Base-by-base conservation (phyloP, 306 rosid species). In the Luffa acutangula region DNA sequence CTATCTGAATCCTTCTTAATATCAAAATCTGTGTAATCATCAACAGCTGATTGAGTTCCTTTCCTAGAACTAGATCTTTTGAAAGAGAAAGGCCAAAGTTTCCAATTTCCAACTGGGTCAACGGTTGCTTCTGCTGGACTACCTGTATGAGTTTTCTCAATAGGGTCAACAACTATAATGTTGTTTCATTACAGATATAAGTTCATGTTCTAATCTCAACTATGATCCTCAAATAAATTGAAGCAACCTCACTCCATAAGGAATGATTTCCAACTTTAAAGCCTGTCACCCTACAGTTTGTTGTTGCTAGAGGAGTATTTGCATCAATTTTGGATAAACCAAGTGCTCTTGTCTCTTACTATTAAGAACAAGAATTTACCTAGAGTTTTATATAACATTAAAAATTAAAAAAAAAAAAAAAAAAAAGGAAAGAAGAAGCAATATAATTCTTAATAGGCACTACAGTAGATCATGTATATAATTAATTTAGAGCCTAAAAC, bases 81-180 rank as follows among this genome's bases (percentile, higher is more conserved):
- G 82, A 83, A 86, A 83, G 89, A 43, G 82, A 91, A 93, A 79
- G 97, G 94, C 99, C 99, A 96, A 46, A 93, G 77, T 81, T 76
- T 87, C 99, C 99, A 93, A 82, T 86, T 89, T 87, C 89, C 97
- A 63, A 79, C 54, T 15, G 89, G 51, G 78, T 89, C 42, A 78
- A 83, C 43, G 67, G 42, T 76, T 72, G 36, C 60, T 73, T 81
- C 82, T 63, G 90, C 86, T 51, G 88, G 81, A 82, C 85, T 90
- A 80, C 92, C 97, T 92, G 92, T 78, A 87, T 84, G 48, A 82
- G 78, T 72, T 89, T 89, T 83, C 64, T 83, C 83, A 85, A 84
- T 67, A 59, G 52, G 82, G 83, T 94, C 80, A 89, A 81, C 79
- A 60, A 75, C 60, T 73, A 84, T 84, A 79, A 69, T 41, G 81